Evolutionary conservation across 768 basidiomycete genomes (phyloP), one percentile per base, ranked within the genome.

Genomic region (Leccinum subgranulosum): DNA sequence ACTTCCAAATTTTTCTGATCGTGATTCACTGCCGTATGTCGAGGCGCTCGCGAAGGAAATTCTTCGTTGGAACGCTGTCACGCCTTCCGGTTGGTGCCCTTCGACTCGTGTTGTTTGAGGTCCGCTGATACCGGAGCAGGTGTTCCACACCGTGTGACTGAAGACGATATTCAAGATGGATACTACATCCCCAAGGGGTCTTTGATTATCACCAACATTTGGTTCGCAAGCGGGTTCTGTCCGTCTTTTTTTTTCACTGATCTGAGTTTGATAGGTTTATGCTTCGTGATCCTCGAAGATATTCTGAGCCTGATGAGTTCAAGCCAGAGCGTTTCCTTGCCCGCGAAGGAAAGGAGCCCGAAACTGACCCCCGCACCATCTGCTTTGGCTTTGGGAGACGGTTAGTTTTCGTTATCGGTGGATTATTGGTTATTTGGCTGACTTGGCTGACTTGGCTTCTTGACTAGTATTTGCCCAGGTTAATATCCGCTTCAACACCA

Each of bases 331-430:
- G 86, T 29, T 87, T 82, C 69, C 73, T 87, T 31, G 71, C 75
- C 1, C 53, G 52, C 14, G 60, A 66, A 4, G 67, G 64, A 41
- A 68, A 70, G 43, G 60, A 69, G 46, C 78, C 78, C 29, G 82
- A 86, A 64, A 67, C 64, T 19, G 85, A 87, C 69, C 84, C 86
- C 58, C 82, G 81, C 54, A 76, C 76, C 49, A 66, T 84, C 49
- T 84, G 82, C 63, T 90, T 88, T 71, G 87, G 87, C 7, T 90
- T 87, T 65, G 87, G 87, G 49, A 76, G 87, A 72, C 80, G 87
- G 66, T 72, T 69, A 19, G 76, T 74, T 51, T 50, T 10, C 55
- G 39, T 57, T 51, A 51, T 54, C 33, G 51, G 55, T 28, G 7
- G 29, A 57, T 49, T 28, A 25, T 47, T 31, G 14, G 49, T 47